A percentile compares a stretch with the other conserved stretches of the same genome.
These are phyloP conservation scores for Saksenaea vasiformis DNA, from an alignment of 371 early-diverging fungal species.

Conservation along the genomic window DNA sequence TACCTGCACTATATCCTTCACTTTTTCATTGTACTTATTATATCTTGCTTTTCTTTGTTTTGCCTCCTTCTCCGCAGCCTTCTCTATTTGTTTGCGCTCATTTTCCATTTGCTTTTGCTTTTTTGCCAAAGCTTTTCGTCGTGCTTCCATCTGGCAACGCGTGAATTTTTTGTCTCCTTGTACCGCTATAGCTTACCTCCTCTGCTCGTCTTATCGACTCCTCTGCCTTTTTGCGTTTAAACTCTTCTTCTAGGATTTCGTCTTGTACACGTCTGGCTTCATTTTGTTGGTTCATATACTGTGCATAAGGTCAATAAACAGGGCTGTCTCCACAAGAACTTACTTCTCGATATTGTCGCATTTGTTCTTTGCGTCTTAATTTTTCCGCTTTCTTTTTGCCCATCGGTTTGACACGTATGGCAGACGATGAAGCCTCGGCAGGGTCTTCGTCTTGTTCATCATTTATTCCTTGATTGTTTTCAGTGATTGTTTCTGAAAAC, in stretches of 20 bases:
- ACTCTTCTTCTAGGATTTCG: conserved; percentile 35
- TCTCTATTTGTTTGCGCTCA: conserved; percentile 27
- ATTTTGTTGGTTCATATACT: conserved; percentile 44
- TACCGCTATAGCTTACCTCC: conserved; percentile 21
- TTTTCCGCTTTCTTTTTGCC: conserved; percentile 8
- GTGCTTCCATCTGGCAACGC: conserved; percentile 22
- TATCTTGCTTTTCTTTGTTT: conserved; percentile 27
- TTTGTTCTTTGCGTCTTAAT: conserved; percentile 10
- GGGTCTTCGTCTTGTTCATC: not conserved
- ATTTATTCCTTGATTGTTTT: not conserved
- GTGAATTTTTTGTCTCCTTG: not conserved
- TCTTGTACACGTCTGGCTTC: conserved; percentile 37
- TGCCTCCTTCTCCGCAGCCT: conserved; percentile 33
- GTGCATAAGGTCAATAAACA: not conserved
- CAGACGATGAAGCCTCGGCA: conserved; percentile 4
- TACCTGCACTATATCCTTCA: conserved; percentile 36
- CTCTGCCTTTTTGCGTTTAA: conserved; percentile 32
- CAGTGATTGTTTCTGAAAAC: not conserved
- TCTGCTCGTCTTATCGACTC: conserved; percentile 35
- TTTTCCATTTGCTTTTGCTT: conserved; percentile 35
- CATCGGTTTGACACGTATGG: conserved; percentile 1
- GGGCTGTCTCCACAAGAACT: not conserved
- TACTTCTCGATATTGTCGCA: conserved; percentile 10
- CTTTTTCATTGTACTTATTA: conserved; percentile 30
- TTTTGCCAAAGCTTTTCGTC: conserved; percentile 31